Conservation (phyloP, 257 asterid genomes). For the Striga asiatica region DNA sequence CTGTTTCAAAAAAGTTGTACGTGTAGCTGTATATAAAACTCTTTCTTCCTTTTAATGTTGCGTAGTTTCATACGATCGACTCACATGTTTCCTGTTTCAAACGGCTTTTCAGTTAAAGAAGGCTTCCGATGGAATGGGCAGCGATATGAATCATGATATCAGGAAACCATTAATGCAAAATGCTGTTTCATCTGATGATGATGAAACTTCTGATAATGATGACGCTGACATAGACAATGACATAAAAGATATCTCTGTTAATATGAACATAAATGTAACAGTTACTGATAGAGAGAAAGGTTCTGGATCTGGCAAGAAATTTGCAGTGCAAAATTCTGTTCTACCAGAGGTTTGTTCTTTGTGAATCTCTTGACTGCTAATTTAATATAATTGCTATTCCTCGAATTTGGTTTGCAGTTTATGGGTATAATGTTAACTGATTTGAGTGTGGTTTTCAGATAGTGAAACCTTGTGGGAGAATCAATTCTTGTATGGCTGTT, state of each 20-base stretch:
- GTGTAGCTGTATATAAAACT: neutral
- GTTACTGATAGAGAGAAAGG: slow-evolving; percentile 27
- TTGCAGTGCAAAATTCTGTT: slow-evolving; percentile 51
- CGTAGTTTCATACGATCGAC: neutral
- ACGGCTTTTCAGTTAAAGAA: slow-evolving; percentile 50
- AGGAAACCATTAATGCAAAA: slow-evolving; percentile 25
- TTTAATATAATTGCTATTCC: slow-evolving; percentile 6
- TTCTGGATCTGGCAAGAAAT: slow-evolving; percentile 36
- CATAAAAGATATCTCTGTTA: slow-evolving; percentile 40
- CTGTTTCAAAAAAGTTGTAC: neutral
- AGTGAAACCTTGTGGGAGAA: slow-evolving; percentile 93
- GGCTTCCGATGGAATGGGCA: slow-evolving; percentile 29
- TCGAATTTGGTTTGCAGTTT: slow-evolving; percentile 1
- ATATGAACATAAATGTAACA: slow-evolving; percentile 34
- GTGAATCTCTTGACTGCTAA: neutral
- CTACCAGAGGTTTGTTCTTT: slow-evolving; percentile 61
- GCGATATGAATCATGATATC: slow-evolving; percentile 27
- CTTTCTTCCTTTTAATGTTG: neutral
- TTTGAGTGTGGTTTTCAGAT: slow-evolving; percentile 38
- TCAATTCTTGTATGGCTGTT: slow-evolving; percentile 77
- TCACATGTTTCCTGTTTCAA: slow-evolving; percentile 11
- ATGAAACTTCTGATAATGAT: slow-evolving; percentile 43
- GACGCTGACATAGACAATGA: slow-evolving; percentile 35
- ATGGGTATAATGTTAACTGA: slow-evolving; percentile 8
- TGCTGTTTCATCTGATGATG: slow-evolving; percentile 30